Base-by-base conservation (phyloP, 116 monocot species). In the Dioscorea cayenensis region DNA sequence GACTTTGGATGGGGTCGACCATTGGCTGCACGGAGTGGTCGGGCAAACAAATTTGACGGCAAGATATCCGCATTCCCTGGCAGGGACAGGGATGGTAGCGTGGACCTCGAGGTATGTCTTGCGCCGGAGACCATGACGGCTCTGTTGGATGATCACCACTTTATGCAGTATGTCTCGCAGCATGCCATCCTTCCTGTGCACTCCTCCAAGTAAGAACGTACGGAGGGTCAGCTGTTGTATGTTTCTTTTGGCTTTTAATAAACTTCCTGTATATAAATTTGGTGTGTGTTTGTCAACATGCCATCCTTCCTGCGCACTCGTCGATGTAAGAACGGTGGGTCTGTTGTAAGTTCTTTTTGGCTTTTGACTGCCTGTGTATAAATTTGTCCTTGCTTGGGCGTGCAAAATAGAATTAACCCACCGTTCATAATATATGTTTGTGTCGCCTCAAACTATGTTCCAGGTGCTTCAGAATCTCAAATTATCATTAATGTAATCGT, bases 21-120 rank as follows among this genome's bases (percentile, higher is more conserved):
- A 17, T 51, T 78, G 50, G 90, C 90, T 22, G 87, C 90, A 49
- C 69, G 90, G 69, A 86, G 84, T 78, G 94, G 94, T 16, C 73
- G 67, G 75, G 88, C 90, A 4, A 90, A 90, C 52, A 94, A 88
- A 73, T 94, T 90, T 73, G 85, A 90, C 77, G 94, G 94, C 23
- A 94, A 94, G 86, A 83, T 88, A 38, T 88, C 90, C 25, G 85
- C 90, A 35, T 94, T 88, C 60, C 94, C 94, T 0, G 84, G 72
- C n/a, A 72, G 80, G 75, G 78, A 72, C 9, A 86, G 85, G 0
- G 77, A 51, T 8, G 88, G 90, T 20, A 80, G 84, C 51, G 80
- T 86, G 7, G 94, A 88, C 21, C 51, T 94, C 51, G 90, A 90
- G 79, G 80, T 94, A 28, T 90, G 90, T 71, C 78, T 94, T 12